Base-by-base conservation (phyloP, 2,329 filamentous ascomycete genomes). In the Epichloe amarillans region DNA sequence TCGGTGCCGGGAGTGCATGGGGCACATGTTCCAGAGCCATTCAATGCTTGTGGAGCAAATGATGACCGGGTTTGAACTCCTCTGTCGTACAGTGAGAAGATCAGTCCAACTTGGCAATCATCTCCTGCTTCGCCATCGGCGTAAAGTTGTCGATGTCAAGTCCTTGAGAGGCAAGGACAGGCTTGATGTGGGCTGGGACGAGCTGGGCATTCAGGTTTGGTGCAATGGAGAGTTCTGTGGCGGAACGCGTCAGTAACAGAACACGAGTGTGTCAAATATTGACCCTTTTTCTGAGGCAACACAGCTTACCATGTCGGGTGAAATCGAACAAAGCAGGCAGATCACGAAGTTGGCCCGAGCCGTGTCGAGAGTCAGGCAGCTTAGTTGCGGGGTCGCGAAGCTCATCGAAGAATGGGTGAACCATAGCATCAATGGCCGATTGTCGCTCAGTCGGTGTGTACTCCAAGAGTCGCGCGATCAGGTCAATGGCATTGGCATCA, bases 331-430 rank as follows among this genome's bases (percentile, higher is more conserved):
- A 79, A 44, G 79, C 77, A 21, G 93, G 93, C 49, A 98, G 72
- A 54, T 96, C 90, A 65, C 86, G 85, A 47, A 86, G 70, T 45
- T 86, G 77, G 54, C 85, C 86, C 58, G 85, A 87, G 55, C 87
- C 80, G 70, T 96, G 89, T 65, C 93, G 86, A 23, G 93, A 98
- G 67, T 98, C 93, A 10, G 91, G 93, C 57, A 98, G 77, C 67
- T 85, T 87, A 53, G 90, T 97, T 66, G 69, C 82, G n/a, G 89
- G 88, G 62, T 96, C 89, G 62, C 93, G 82, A 56, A 98, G 77
- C 70, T 98, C 93, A 63, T 98, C 91, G 64, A 98, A 98, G 79
- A 97, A 98, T 38, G 93, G 89, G 63, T 98, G 93, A 52, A 94
- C 86, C 90, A 98, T 95, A 49, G 93, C 93, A 63, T 97, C 88